Percentiles rank a stretch among this genome's conserved stretches.
These are phyloP conservation scores for Quercus parvula DNA, from an alignment of 306 rosid species.

Conservation along the genomic window DNA sequence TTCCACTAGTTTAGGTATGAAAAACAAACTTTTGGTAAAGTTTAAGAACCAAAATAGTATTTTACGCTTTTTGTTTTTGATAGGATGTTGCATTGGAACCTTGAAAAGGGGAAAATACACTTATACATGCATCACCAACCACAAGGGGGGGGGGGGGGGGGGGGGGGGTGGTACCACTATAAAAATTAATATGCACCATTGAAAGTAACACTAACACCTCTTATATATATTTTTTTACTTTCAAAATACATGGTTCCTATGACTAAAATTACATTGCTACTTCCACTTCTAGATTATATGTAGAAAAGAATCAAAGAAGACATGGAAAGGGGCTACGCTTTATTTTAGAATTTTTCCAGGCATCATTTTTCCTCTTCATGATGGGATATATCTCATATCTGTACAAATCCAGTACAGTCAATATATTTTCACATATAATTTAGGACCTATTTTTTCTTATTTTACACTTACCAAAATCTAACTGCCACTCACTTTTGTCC, in stretches of 20 bases:
- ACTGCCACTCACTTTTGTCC: conserved; percentile 33
- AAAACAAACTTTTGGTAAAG: too few relatives aligned
- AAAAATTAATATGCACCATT: not conserved
- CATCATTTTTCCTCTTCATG: conserved; percentile 32
- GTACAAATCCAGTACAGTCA: conserved; percentile 48
- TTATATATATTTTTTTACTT: not conserved
- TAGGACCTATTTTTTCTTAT: conserved; percentile 44
- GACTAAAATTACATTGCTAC: conserved; percentile 1
- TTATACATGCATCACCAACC: too few relatives aligned
- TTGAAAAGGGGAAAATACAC: too few relatives aligned
- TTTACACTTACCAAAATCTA: conserved; percentile 46
- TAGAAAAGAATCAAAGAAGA: not conserved
- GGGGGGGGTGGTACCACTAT: not conserved
- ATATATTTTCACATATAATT: conserved; percentile 44
- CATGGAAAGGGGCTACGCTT: conserved; percentile 1
- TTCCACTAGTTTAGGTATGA: too few relatives aligned
- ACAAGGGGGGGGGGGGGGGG: too few relatives aligned
- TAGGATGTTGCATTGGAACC: too few relatives aligned
- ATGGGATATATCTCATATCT: conserved; percentile 51
- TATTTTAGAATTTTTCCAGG: conserved; percentile 17
- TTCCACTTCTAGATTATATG: not conserved
- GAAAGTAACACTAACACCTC: not conserved
- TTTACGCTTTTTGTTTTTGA: too few relatives aligned
- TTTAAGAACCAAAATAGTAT: too few relatives aligned
- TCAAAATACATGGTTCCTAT: not conserved